A percentile compares a stretch with the other conserved stretches of the same genome.
Evolutionary conservation across 345 rosid genomes (phyloP).

Genomic region (Citrus sp.): DNA sequence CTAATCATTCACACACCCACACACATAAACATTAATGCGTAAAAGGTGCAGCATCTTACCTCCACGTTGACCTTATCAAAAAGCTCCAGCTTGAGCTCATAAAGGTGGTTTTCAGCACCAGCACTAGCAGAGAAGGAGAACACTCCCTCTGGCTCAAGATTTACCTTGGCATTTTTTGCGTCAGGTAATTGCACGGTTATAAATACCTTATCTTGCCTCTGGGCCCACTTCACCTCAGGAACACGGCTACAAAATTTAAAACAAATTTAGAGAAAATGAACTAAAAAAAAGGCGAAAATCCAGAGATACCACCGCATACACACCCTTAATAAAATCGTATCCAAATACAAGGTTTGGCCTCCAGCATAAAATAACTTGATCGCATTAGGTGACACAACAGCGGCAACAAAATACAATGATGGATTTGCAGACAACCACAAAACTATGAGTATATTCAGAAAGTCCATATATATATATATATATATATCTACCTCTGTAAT

Average conservation of each 20-base stretch:
- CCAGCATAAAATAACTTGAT: background rate
- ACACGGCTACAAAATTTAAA: constrained; percentile 49
- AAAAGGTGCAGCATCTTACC: constrained; percentile 31
- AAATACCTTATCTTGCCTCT: constrained; percentile 67
- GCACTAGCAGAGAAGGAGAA: constrained; percentile 71
- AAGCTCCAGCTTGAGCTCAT: constrained; percentile 77
- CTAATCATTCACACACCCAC: background rate
- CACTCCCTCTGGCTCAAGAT: constrained; percentile 74
- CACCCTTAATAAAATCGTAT: background rate
- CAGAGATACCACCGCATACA: background rate
- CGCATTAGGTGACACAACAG: background rate
- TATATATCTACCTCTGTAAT: background rate
- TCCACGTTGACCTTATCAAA: constrained; percentile 78
- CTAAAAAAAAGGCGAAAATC: background rate
- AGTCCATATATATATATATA: background rate
- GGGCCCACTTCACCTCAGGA: constrained; percentile 91
- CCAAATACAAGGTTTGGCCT: background rate
- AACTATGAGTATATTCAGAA: background rate
- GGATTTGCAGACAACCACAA: background rate
- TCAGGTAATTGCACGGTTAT: constrained; percentile 68
- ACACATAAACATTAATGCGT: background rate
- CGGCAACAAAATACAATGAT: background rate
- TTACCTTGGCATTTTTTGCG: constrained; percentile 68
- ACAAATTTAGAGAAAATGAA: background rate
- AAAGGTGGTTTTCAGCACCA: constrained; percentile 52